phyloP scores from a whole-genome alignment of 805 yeast species.

The Pichia eremophila region DNA sequence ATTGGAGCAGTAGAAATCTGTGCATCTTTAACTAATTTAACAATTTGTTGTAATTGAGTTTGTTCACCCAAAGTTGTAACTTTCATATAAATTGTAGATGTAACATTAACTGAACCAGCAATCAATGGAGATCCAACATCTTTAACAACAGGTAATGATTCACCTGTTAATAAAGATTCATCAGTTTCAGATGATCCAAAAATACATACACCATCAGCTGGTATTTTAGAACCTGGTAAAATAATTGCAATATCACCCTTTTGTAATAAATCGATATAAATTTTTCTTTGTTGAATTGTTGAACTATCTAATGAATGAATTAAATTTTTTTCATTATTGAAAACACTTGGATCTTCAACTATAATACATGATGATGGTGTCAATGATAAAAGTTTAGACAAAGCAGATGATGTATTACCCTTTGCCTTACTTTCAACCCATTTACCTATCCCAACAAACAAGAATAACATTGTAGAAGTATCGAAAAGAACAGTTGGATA shows the following conservation, averaged over 20 bases:
- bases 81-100: constrained; percentile 57
- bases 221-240: constrained; percentile 79
- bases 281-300: constrained; percentile 31
- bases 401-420: constrained; percentile 85
- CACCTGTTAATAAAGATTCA: constrained; percentile 90
- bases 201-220: constrained; percentile 82
- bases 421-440: constrained; percentile 87
- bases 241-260: constrained; percentile 66
- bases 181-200: constrained; percentile 77
- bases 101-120: constrained; percentile 88
- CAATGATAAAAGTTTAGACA: constrained; percentile 69
- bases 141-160: constrained; percentile 68
- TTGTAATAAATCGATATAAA: constrained; percentile 75
- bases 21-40: constrained; percentile 77
- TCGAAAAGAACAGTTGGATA: constrained; percentile 75
- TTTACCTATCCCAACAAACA: constrained; percentile 83
- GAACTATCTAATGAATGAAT: constrained; percentile 8
- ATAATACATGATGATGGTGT: constrained; percentile 73
- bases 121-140: constrained; percentile 50
- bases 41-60: constrained; percentile 82
- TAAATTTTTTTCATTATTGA: background rate
- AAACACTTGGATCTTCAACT: constrained; percentile 32
- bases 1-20: constrained; percentile 86
- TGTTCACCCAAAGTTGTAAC: constrained; percentile 70
- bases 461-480: constrained; percentile 74